Evolutionary conservation across 352 stramenopile species (phyloP).

Genomic region (Pythium coloratum): DNA sequence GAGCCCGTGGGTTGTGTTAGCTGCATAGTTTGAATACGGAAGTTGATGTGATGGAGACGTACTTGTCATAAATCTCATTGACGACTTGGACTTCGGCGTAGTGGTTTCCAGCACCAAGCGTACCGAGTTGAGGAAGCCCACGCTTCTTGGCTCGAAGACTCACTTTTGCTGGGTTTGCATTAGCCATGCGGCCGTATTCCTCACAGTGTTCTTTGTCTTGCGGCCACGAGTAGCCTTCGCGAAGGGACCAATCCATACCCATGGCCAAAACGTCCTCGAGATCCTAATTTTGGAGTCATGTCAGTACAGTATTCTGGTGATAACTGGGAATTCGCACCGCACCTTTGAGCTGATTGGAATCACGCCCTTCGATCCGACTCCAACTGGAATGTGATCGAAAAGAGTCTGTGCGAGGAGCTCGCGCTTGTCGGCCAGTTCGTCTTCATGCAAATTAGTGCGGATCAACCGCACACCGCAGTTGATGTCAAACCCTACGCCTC

Average conservation of each 20-base stretch:
- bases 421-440: neutral
- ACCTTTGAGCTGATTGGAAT: neutral
- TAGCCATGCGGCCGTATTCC: slow-evolving; percentile 78
- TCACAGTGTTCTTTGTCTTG: slow-evolving; percentile 88
- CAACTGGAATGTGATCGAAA: neutral
- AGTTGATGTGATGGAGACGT: slow-evolving; percentile 24
- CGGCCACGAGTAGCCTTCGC: slow-evolving; percentile 81
- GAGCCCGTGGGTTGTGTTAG: neutral
- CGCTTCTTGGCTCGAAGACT: slow-evolving; percentile 66
- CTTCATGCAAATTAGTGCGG: neutral
- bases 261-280: slow-evolving; percentile 71
- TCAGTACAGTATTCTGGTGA: no score
- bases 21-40: neutral
- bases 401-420: neutral
- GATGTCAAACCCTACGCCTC: neutral
- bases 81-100: slow-evolving; percentile 89
- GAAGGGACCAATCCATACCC: slow-evolving; percentile 83
- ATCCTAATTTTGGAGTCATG: slow-evolving; percentile 35
- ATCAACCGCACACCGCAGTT: neutral
- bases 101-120: slow-evolving; percentile 86
- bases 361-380: neutral
- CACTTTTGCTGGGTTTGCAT: slow-evolving; percentile 34
- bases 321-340: neutral
- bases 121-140: slow-evolving; percentile 81
- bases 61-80: slow-evolving; percentile 78